phyloP scores from a whole-genome alignment of 768 basidiomycete species.

The Omphalotus guepiniiformis region DNA sequence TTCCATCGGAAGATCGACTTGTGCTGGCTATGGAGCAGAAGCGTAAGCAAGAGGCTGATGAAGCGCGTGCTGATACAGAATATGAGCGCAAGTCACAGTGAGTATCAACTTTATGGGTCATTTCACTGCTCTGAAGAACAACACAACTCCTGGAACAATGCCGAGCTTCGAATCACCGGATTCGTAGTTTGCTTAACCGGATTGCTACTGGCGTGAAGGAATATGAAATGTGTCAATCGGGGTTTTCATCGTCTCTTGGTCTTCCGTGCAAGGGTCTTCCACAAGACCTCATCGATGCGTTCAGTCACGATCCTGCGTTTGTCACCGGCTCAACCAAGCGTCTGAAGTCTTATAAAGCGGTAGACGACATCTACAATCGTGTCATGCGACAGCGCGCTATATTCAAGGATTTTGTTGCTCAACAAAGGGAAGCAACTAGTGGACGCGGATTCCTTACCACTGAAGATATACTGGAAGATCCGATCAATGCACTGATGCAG shows the following conservation, averaged over 20 bases:
- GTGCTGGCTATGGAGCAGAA: conserved; percentile 26
- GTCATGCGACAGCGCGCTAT: conserved; percentile 56
- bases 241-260: conserved; percentile 40
- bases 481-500: conserved; percentile 46
- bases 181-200: conserved; percentile 65
- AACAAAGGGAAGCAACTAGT: conserved; percentile 14
- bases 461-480: conserved; percentile 48
- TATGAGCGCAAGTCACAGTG: conserved; percentile 59
- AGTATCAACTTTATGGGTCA: conserved; percentile 20
- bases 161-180: conserved; percentile 57
- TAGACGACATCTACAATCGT: conserved; percentile 70
- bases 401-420: conserved; percentile 42
- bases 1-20: conserved; percentile 22
- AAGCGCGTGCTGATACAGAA: conserved; percentile 44
- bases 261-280: conserved; percentile 48
- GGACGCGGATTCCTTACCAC: conserved; percentile 15
- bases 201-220: conserved; percentile 60
- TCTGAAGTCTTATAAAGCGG: conserved; percentile 62
- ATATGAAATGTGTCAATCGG: conserved; percentile 57
- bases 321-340: conserved; percentile 63
- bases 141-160: conserved; percentile 53
- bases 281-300: conserved; percentile 65
- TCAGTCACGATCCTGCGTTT: conserved; percentile 75
- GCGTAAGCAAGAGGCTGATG: conserved; percentile 39
- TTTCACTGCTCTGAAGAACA: conserved; percentile 8